Evolutionary conservation across 1,284 basidiomycete species (phyloP), one percentile per base, ranked within the genome.

Genomic region (Bjerkandera adusta): DNA sequence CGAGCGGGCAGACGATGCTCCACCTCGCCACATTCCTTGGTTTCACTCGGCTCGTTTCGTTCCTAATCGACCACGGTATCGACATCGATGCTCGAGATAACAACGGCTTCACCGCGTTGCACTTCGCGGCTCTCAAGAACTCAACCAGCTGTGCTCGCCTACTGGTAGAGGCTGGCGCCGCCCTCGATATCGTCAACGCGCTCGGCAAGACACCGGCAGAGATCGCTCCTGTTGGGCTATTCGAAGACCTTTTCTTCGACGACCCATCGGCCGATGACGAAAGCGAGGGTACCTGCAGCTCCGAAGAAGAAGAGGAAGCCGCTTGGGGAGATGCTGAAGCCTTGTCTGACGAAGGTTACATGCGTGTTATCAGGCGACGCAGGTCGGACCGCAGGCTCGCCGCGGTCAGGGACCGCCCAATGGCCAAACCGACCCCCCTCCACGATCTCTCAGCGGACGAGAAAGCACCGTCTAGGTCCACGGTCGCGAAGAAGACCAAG

Each of bases 41-140:
- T 35, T 92, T 92, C 68, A 71, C 81, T 21, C 71, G 78, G 1
- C 76, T 99, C 12, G 79, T 85, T 8, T 66, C 72, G 30, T 89
- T 89, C 61, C 73, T 99, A 41, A 69, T 97, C 42, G 66, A 72
- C 1, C 85, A 81, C 42, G 83, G 79, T 12, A 84, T 86, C 25
- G 89, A 94, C 56, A 57, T 94, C 37, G 92, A 98, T 62, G 77
- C 79, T 2, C 83, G 91, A 47, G 97, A 99, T 66, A 75, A 79
- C 50, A 97, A 93, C 62, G 96, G 96, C 5, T 93, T 79, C 61
- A 98, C 95, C 0, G 83, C 96, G 0, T 70, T 98, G 29, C 92
- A 96, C 63, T 87, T 96, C 60, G 90, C 94, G 12, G 87, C 83
- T 0, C 69, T 95, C 34, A 75, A 75, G 15, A 79, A 79, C 20